These are phyloP conservation scores for Alternaria dauci DNA, from an alignment of 2,329 filamentous ascomycete species.

Conservation along the genomic window DNA sequence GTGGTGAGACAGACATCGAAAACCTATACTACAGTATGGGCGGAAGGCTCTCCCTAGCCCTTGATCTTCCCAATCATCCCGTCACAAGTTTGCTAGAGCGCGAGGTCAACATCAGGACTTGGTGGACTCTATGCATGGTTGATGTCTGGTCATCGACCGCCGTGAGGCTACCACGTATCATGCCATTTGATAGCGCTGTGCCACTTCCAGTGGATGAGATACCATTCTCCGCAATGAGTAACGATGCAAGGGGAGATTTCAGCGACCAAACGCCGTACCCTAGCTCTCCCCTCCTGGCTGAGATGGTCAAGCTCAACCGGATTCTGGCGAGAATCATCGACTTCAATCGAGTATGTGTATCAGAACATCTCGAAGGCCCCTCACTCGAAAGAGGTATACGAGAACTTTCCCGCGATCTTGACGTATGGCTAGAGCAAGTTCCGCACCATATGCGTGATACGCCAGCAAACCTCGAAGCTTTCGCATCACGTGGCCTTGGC, in stretches of 20 bases:
- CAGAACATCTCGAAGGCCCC: constrained; percentile 31
- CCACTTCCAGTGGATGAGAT: constrained; percentile 36
- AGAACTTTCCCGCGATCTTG: constrained; percentile 27
- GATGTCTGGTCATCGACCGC: constrained; percentile 38
- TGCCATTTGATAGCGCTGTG: constrained; percentile 30
- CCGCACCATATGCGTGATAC: constrained; percentile 38
- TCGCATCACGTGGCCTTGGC: constrained; percentile 31
- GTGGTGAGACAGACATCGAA: constrained; percentile 35
- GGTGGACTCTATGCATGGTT: constrained; percentile 38
- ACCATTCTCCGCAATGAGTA: constrained; percentile 30
- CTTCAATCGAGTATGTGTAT: constrained; percentile 34
- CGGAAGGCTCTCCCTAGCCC: constrained; percentile 32
- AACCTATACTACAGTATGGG: constrained; percentile 35
- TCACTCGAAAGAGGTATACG: constrained; percentile 27
- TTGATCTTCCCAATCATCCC: constrained; percentile 32
- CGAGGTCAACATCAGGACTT: constrained; percentile 35
- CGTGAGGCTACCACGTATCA: constrained; percentile 31
- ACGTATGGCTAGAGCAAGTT: constrained; percentile 30
- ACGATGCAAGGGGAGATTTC: constrained; percentile 18
- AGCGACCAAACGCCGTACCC: constrained; percentile 17
- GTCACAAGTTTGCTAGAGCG: constrained; percentile 31
- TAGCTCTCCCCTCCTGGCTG: constrained; percentile 33
- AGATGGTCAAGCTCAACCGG: constrained; percentile 37
- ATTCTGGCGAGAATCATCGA: constrained; percentile 34
- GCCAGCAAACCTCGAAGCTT: constrained; percentile 32